A percentile compares a stretch with the other conserved stretches of the same genome.
phyloP scores from a whole-genome alignment of 192 early-diverging fungal genomes.

The Entophlyctis helioformis region DNA sequence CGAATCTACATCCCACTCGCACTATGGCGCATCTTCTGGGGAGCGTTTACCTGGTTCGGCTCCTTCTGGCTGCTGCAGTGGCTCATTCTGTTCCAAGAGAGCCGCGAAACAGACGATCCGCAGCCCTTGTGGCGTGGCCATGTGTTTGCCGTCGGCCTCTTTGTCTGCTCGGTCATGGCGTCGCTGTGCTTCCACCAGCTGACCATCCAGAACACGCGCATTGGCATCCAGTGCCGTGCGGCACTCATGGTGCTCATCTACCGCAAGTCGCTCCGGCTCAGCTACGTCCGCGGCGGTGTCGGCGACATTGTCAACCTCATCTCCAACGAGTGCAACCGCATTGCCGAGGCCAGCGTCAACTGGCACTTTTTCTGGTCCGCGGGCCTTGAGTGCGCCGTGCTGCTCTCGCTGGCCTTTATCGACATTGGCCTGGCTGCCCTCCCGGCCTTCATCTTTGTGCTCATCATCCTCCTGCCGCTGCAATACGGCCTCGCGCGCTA shows the following conservation, averaged over 20 bases:
- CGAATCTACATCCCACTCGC: slow-evolving; percentile 35
- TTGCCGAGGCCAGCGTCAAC: slow-evolving; percentile 58
- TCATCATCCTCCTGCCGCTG: slow-evolving; percentile 41
- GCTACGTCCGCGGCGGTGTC: slow-evolving; percentile 50
- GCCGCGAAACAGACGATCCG: background rate
- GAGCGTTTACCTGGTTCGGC: slow-evolving; percentile 46
- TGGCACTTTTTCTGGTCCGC: slow-evolving; percentile 68
- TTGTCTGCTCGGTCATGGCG: slow-evolving; percentile 28
- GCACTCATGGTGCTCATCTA: slow-evolving; percentile 65
- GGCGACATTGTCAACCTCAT: slow-evolving; percentile 61
- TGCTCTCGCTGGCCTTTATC: slow-evolving; percentile 31
- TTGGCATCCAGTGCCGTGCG: slow-evolving; percentile 48
- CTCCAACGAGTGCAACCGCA: slow-evolving; percentile 58
- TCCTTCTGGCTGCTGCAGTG: slow-evolving; percentile 38
- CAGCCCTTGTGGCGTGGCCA: slow-evolving; percentile 18
- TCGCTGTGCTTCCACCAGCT: slow-evolving; percentile 34
- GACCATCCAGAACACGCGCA: slow-evolving; percentile 24
- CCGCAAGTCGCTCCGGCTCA: slow-evolving; percentile 53
- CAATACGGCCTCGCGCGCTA: slow-evolving; percentile 44
- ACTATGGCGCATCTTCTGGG: slow-evolving; percentile 54
- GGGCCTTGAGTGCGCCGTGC: slow-evolving; percentile 43
- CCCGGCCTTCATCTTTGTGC: slow-evolving; percentile 27
- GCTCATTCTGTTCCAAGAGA: slow-evolving; percentile 28
- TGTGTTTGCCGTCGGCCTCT: slow-evolving; percentile 40
- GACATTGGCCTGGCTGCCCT: slow-evolving; percentile 36